These are phyloP conservation scores for Coemansia sp. DNA, from an alignment of 192 early-diverging fungal genomes.

Conservation along the genomic window DNA sequence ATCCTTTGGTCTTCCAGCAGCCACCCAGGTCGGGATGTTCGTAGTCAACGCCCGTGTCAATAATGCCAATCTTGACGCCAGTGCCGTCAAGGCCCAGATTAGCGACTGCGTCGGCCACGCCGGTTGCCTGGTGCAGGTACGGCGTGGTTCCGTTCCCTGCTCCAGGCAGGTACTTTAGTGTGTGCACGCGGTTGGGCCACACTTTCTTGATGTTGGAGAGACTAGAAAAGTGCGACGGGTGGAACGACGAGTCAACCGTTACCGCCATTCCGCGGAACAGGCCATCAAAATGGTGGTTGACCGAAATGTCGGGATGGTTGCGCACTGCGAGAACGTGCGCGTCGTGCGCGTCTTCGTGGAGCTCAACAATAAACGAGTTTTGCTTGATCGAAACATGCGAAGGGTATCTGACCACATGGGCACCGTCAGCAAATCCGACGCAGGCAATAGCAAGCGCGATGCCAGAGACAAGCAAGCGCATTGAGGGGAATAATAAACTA, in stretches of 20 bases:
- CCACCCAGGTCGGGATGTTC: conserved; percentile 64
- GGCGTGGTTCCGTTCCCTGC: background rate
- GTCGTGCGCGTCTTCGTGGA: conserved; percentile 8
- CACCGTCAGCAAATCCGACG: background rate
- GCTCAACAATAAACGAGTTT: conserved; percentile 27
- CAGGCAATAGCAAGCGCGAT: background rate
- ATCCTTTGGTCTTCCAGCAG: conserved; percentile 59
- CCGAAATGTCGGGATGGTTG: background rate
- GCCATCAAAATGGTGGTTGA: conserved; percentile 8
- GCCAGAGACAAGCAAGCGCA: background rate
- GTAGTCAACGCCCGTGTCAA: conserved; percentile 70
- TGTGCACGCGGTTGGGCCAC: conserved; percentile 20
- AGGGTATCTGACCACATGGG: background rate
- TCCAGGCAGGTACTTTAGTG: background rate
- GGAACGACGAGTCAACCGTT: background rate
- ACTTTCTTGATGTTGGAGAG: conserved; percentile 29
- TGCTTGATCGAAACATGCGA: conserved; percentile 5
- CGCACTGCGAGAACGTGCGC: conserved; percentile 1
- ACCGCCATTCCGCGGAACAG: conserved; percentile 29
- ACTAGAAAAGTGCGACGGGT: no score
- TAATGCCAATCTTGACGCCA: conserved; percentile 63
- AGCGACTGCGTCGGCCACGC: conserved; percentile 45
- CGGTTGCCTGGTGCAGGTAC: conserved; percentile 48
- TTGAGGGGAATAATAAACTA: no score
- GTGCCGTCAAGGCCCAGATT: conserved; percentile 57